Conservation (phyloP, 371 early-diverging fungal species). For the Rhizopus delemar region DNA sequence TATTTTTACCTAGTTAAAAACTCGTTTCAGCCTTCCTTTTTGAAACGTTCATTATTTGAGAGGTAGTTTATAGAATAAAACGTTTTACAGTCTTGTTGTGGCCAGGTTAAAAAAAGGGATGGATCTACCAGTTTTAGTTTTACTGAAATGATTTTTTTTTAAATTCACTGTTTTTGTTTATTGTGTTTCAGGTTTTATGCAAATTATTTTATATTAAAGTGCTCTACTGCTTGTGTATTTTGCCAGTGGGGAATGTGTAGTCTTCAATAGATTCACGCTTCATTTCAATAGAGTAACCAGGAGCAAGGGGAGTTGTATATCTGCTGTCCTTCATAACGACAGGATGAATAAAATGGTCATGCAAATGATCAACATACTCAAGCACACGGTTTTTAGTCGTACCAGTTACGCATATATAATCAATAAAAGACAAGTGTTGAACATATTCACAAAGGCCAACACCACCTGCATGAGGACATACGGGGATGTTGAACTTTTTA, state of each 20-base stretch:
- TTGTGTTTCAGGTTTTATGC: not conserved
- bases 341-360: constrained; percentile 53
- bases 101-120: no score
- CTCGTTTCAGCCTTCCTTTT: no score
- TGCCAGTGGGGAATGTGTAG: constrained; percentile 50
- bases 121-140: no score
- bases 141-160: no score
- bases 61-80: no score
- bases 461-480: constrained; percentile 56
- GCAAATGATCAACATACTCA: constrained; percentile 55
- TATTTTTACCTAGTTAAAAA: no score
- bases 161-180: no score
- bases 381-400: constrained; percentile 46
- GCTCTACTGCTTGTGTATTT: constrained; percentile 24
- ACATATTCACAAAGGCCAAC: constrained; percentile 54
- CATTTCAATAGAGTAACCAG: constrained; percentile 55
- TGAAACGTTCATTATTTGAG: no score
- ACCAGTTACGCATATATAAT: constrained; percentile 52
- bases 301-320: constrained; percentile 41
- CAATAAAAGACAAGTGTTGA: constrained; percentile 53
- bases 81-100: no score
- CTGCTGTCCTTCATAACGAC: constrained; percentile 46
- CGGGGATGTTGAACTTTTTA: constrained; percentile 51
- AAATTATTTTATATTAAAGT: not conserved
- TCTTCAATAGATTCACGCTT: constrained; percentile 51